Percentiles rank a stretch among this genome's conserved stretches.
phyloP scores from a whole-genome alignment of 2,329 filamentous ascomycete species.

The Diaporthe citrichinensis region DNA sequence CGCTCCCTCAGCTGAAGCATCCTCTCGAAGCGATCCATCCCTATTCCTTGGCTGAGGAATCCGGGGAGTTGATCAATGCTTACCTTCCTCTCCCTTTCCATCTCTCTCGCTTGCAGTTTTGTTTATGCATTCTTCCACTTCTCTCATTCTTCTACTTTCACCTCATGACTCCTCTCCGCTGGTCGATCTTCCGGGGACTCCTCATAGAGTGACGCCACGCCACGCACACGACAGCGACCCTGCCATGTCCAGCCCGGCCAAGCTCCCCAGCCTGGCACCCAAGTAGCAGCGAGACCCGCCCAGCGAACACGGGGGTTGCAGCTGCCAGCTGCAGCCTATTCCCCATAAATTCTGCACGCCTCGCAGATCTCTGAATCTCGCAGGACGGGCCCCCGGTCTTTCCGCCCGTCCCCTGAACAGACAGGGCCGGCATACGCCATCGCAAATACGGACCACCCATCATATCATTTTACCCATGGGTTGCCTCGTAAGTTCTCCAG shows the following conservation, averaged over 20 bases:
- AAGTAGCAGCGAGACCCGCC: constrained; percentile 27
- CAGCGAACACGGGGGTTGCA: constrained; percentile 19
- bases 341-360: constrained; percentile 36
- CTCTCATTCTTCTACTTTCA: neutral
- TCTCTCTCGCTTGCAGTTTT: neutral
- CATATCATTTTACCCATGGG: constrained; percentile 37
- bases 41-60: constrained; percentile 34
- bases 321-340: constrained; percentile 29
- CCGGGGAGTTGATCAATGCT: constrained; percentile 31
- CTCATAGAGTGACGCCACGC: neutral
- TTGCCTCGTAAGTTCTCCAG: constrained; percentile 42
- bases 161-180: neutral
- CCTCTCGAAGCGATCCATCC: constrained; percentile 24
- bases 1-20: constrained; percentile 20
- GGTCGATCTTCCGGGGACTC: neutral
- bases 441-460: constrained; percentile 39
- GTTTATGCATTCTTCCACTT: neutral
- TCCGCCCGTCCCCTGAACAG: constrained; percentile 33
- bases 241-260: constrained; percentile 20
- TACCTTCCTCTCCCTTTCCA: neutral
- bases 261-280: constrained; percentile 20
- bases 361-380: constrained; percentile 36
- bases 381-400: constrained; percentile 32
- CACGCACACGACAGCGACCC: neutral
- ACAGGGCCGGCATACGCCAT: constrained; percentile 18